These are phyloP conservation scores for Sordaria brevicollis DNA, from an alignment of 495 filamentous ascomycete genomes.

Conservation along the genomic window DNA sequence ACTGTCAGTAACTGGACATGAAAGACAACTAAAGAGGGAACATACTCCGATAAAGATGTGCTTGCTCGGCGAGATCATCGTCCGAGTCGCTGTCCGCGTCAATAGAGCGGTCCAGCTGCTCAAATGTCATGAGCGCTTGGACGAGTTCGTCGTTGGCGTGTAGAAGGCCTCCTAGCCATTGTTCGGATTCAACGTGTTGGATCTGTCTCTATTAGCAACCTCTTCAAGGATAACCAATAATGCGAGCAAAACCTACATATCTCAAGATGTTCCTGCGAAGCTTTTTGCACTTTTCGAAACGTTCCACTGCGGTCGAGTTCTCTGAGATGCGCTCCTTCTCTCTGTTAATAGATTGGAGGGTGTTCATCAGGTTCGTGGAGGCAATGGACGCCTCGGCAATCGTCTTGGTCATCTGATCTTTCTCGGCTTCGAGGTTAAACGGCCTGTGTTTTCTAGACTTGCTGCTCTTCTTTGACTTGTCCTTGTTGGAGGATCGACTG, in stretches of 20 bases:
- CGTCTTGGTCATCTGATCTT: constrained; percentile 66
- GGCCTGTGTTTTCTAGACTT: constrained; percentile 45
- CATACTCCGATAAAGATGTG: constrained; percentile 43
- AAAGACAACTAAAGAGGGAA: not conserved
- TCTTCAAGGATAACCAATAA: not conserved
- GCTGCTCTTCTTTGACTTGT: constrained; percentile 40
- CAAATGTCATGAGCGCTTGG: constrained; percentile 86
- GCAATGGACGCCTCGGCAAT: constrained; percentile 81
- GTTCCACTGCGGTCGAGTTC: constrained; percentile 60
- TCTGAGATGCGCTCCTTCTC: constrained; percentile 82
- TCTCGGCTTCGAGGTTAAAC: constrained; percentile 84
- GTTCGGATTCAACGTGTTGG: constrained; percentile 70
- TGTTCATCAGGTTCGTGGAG: constrained; percentile 83
- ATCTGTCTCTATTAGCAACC: constrained; percentile 36
- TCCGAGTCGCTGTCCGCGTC: constrained; percentile 97
- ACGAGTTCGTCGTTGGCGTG: constrained; percentile 81
- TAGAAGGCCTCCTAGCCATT: constrained; percentile 70
- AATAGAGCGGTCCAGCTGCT: constrained; percentile 88
- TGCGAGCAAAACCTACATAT: constrained; percentile 48
- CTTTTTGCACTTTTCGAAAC: constrained; percentile 78
- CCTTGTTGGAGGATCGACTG: constrained; percentile 26
- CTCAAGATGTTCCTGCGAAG: constrained; percentile 75
- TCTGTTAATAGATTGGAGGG: constrained; percentile 81
- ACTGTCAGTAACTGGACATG: constrained; percentile 8
- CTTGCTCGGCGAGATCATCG: constrained; percentile 47